Percentiles rank a stretch among this genome's conserved stretches.
phyloP scores from a whole-genome alignment of 768 basidiomycete genomes.

The Rhizopogon roseolus region DNA sequence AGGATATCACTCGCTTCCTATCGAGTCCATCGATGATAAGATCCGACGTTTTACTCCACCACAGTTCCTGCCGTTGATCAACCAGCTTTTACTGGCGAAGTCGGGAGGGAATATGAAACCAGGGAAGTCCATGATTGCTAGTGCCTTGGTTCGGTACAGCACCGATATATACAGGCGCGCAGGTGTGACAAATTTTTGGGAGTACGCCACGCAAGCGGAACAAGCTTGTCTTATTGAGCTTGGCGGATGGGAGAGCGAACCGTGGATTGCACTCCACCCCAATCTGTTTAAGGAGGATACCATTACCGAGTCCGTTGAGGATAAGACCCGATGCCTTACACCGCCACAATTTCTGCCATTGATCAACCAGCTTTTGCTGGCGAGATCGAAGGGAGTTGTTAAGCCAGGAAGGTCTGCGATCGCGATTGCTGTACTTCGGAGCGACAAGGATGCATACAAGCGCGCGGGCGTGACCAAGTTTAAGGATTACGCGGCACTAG shows the following conservation, averaged over 20 bases:
- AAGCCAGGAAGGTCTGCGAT: too few relatives aligned
- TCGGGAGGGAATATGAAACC: slow-evolving; percentile 28
- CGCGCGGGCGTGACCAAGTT: too few relatives aligned
- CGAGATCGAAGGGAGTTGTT: too few relatives aligned
- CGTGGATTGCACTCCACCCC: slow-evolving; percentile 26
- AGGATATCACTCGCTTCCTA: background rate
- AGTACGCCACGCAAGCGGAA: slow-evolving; percentile 24
- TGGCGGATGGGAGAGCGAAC: slow-evolving; percentile 4
- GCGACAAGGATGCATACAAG: too few relatives aligned
- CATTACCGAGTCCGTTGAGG: background rate
- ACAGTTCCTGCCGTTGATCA: slow-evolving; percentile 27
- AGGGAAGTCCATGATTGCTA: slow-evolving; percentile 34
- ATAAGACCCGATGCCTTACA: slow-evolving; percentile 5
- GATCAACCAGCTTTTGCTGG: too few relatives aligned
- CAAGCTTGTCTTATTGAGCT: slow-evolving; percentile 21
- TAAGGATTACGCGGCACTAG: too few relatives aligned
- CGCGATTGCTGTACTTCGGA: too few relatives aligned
- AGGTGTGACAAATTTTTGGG: slow-evolving; percentile 21
- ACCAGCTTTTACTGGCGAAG: slow-evolving; percentile 15
- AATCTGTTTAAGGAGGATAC: slow-evolving; percentile 11
- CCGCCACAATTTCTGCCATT: too few relatives aligned
- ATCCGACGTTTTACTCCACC: slow-evolving; percentile 10
- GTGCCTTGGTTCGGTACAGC: slow-evolving; percentile 26
- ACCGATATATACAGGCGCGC: slow-evolving; percentile 18
- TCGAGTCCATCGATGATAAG: slow-evolving; percentile 4